Conservation (phyloP, 768 basidiomycete species). For the Tricholoma saponaceum region DNA sequence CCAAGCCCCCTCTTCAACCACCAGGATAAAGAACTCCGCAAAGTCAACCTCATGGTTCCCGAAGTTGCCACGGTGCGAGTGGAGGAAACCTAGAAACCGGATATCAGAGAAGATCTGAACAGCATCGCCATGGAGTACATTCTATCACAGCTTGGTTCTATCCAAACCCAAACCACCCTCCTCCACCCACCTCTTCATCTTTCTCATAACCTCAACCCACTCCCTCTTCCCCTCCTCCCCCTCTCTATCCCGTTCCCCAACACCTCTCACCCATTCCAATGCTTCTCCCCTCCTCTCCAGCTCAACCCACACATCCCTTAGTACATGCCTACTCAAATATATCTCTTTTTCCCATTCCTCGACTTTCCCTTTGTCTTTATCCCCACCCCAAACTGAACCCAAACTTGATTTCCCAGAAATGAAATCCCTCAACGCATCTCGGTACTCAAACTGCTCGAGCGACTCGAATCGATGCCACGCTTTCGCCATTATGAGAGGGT, state of each 20-base stretch:
- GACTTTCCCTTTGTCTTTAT: too few species aligned
- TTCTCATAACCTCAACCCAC: conserved; percentile 50
- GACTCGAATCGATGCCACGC: conserved; percentile 51
- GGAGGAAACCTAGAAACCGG: too few species aligned
- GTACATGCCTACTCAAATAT: conserved; percentile 40
- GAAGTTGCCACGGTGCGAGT: too few species aligned
- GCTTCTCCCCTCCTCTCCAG: conserved; percentile 56
- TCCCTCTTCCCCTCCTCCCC: conserved; percentile 40
- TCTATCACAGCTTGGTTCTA: conserved; percentile 11
- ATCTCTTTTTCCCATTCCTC: conserved; percentile 57
- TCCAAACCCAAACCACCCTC: conserved; percentile 12
- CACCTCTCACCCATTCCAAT: conserved; percentile 53
- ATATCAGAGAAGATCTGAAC: too few species aligned
- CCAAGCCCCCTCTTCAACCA: too few species aligned
- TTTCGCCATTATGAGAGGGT: conserved; percentile 41
- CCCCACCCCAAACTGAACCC: too few species aligned
- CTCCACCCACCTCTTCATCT: conserved; percentile 27
- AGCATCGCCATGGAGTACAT: too few species aligned
- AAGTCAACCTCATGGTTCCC: too few species aligned
- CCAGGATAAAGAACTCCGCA: too few species aligned
- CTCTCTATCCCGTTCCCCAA: conserved; percentile 39
- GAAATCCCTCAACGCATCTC: conserved; percentile 53
- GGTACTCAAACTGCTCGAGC: conserved; percentile 64
- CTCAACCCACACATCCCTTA: conserved; percentile 56
- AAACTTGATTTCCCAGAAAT: conserved; percentile 26